These are phyloP conservation scores for Mallotus repandus DNA, from an alignment of 441 rosid genomes.

Conservation along the genomic window DNA sequence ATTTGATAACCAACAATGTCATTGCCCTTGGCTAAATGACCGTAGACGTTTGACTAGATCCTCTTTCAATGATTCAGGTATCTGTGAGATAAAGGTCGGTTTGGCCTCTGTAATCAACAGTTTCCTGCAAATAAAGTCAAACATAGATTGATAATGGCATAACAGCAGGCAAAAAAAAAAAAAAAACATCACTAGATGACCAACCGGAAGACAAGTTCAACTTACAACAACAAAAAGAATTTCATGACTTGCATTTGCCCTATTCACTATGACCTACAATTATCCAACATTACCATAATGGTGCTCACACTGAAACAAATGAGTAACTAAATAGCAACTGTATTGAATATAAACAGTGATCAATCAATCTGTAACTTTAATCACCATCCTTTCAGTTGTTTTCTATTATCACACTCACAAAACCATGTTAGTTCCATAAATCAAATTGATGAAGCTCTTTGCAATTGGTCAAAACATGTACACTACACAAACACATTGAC, in stretches of 20 bases:
- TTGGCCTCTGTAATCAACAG: slow-evolving; percentile 65
- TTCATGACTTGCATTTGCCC: background rate
- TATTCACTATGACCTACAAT: background rate
- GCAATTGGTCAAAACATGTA: background rate
- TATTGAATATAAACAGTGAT: background rate
- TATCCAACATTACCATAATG: background rate
- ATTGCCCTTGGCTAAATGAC: slow-evolving; percentile 40
- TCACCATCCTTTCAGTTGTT: too few species aligned
- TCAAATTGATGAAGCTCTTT: background rate
- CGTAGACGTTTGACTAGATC: slow-evolving; percentile 49
- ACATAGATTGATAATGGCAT: background rate
- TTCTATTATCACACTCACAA: background rate
- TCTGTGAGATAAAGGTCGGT: slow-evolving; percentile 43
- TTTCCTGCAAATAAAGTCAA: slow-evolving; percentile 45
- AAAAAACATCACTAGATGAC: background rate
- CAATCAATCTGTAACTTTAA: background rate
- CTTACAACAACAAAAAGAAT: background rate
- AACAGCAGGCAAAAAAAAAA: background rate
- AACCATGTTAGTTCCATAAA: slow-evolving; percentile 7
- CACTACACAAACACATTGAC: background rate
- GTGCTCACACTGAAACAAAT: background rate
- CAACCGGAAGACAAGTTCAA: background rate
- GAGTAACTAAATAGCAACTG: background rate
- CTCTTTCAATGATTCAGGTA: slow-evolving; percentile 74
- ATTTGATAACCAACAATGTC: slow-evolving; percentile 2